Conservation (phyloP, 768 basidiomycete species). For the Pleurotus pulmonarius region DNA sequence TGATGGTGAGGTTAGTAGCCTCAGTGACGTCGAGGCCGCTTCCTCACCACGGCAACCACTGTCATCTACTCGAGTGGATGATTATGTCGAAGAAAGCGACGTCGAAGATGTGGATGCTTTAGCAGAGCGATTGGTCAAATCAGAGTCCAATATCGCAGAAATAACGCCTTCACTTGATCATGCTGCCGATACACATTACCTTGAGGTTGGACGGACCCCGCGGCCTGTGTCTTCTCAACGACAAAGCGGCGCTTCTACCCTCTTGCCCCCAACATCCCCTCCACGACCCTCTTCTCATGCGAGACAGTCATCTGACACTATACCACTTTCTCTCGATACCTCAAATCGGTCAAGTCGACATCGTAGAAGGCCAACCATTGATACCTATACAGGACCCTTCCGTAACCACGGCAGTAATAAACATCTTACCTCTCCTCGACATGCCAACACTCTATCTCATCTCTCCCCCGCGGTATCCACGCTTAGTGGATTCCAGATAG, state of each 20-base stretch:
- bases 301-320: not conserved
- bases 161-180: not conserved
- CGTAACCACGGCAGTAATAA: slow-evolving; percentile 3
- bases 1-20: slow-evolving; percentile 33
- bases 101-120: not conserved
- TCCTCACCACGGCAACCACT: slow-evolving; percentile 20
- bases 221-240: not conserved
- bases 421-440: slow-evolving; percentile 16
- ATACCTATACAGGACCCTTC: not conserved
- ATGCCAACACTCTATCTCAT: slow-evolving; percentile 16
- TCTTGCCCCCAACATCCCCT: not conserved
- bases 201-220: not conserved
- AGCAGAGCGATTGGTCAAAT: not conserved
- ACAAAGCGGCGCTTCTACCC: not conserved
- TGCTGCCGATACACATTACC: not conserved
- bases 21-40: slow-evolving; percentile 23
- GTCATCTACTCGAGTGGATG: not conserved
- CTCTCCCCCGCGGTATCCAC: slow-evolving; percentile 28
- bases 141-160: not conserved
- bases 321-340: not conserved
- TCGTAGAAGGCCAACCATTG: slow-evolving; percentile 4
- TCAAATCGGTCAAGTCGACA: not conserved
- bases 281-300: not conserved
- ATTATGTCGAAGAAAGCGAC: not conserved
- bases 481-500: slow-evolving; percentile 65